Conservation (phyloP, 2,329 filamentous ascomycete species). For the Xenosphaeropsis pyriputrescens region DNA sequence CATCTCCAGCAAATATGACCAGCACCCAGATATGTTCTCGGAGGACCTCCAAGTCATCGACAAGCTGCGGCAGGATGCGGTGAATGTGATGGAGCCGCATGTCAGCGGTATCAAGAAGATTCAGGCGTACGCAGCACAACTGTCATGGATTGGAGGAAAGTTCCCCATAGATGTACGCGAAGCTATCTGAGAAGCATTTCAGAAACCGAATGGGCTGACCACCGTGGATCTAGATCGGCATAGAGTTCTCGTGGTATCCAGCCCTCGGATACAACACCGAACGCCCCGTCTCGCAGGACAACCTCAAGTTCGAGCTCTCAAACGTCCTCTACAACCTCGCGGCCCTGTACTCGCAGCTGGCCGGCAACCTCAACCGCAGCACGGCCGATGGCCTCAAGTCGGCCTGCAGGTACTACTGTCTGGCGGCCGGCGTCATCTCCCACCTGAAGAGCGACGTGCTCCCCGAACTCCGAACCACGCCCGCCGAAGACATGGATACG, state of each 20-base stretch:
- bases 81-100: constrained; percentile 81
- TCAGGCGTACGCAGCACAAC: constrained; percentile 81
- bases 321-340: constrained; percentile 91
- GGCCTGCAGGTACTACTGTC: constrained; percentile 81
- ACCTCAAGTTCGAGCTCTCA: constrained; percentile 69
- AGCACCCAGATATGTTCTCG: constrained; percentile 93
- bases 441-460: constrained; percentile 66
- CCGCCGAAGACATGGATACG: constrained; percentile 91
- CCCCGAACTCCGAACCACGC: constrained; percentile 68
- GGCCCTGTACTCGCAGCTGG: constrained; percentile 85
- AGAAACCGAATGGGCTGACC: constrained; percentile 3
- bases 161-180: constrained; percentile 77
- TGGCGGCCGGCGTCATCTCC: constrained; percentile 68
- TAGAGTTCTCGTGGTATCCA: constrained; percentile 94
- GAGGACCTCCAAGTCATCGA: constrained; percentile 82
- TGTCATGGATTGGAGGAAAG: constrained; percentile 87
- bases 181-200: neutral
- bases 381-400: constrained; percentile 73
- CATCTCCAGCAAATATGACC: constrained; percentile 96
- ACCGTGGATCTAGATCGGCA: constrained; percentile 52
- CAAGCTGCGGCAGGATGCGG: constrained; percentile 66
- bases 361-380: constrained; percentile 62
- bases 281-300: constrained; percentile 50
- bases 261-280: constrained; percentile 81
- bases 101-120: constrained; percentile 74